These are phyloP conservation scores for Sporothrix protearum DNA, from an alignment of 2,329 filamentous ascomycete species.

Conservation along the genomic window DNA sequence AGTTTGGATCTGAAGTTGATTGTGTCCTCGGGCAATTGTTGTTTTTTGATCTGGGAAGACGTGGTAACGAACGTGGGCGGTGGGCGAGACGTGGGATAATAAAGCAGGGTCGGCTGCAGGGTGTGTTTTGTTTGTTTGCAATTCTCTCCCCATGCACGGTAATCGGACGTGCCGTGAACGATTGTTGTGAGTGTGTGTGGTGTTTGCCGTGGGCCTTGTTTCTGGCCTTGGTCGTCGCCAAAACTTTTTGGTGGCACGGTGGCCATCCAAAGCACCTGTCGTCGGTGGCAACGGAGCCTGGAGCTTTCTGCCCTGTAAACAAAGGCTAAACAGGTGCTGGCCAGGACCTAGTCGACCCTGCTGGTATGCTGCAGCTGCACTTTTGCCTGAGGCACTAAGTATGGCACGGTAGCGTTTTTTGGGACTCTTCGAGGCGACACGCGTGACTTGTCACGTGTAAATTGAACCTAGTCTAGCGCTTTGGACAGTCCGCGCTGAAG, in stretches of 20 bases:
- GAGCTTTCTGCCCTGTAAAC: conserved; percentile 31
- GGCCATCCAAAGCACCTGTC: conserved; percentile 23
- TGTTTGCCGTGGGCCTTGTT: conserved; percentile 2
- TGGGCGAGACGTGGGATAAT: not conserved
- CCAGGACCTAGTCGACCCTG: not conserved
- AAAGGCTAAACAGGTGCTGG: conserved; percentile 16
- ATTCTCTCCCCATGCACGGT: not conserved
- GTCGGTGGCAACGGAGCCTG: conserved; percentile 33
- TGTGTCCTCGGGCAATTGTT: conserved; percentile 1
- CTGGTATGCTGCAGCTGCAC: conserved; percentile 12
- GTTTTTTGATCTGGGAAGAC: not conserved
- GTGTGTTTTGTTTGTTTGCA: conserved; percentile 5
- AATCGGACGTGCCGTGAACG: conserved; percentile 2
- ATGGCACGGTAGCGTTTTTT: not conserved
- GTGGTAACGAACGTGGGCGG: not conserved
- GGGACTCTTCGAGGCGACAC: not conserved
- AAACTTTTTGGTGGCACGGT: conserved; percentile 14
- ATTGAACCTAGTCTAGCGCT: not conserved
- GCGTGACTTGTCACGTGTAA: not conserved
- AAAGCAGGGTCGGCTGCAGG: not conserved
- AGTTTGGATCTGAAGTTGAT: not conserved
- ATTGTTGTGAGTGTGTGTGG: not conserved
- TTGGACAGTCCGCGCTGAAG: conserved; percentile 5
- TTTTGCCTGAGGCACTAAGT: conserved; percentile 19
- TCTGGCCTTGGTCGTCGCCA: not conserved